Evolutionary conservation across 148 eudicot species (phyloP).

Genomic region (Hydrangea macrophylla): DNA sequence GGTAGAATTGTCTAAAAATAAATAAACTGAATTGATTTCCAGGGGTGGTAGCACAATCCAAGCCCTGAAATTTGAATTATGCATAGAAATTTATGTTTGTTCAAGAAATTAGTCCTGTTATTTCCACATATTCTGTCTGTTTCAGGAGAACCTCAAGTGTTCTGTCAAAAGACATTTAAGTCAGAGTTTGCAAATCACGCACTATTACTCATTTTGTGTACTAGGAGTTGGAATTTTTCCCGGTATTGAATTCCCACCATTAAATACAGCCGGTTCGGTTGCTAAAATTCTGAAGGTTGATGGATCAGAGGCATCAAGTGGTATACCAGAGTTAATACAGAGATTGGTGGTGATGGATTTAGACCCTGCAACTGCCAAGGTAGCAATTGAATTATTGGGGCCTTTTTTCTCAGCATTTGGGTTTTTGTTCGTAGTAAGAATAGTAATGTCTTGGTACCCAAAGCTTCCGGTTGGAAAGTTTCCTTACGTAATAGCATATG

Average conservation of each 20-base stretch:
- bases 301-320: conserved; percentile 14
- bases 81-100: no score
- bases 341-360: conserved; percentile 49
- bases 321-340: conserved; percentile 20
- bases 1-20: no score
- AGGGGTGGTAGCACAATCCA: no score
- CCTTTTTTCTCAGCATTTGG: conserved; percentile 81
- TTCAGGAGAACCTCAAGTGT: conserved; percentile 30
- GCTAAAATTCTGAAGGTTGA: conserved; percentile 2
- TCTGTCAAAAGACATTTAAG: conserved; percentile 22
- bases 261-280: conserved; percentile 15
- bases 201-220: conserved; percentile 25
- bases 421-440: conserved; percentile 75
- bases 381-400: conserved; percentile 58
- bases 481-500: conserved; percentile 83
- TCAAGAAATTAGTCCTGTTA: no score
- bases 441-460: conserved; percentile 99
- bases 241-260: conserved; percentile 17
- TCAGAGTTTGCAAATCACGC: conserved; percentile 11
- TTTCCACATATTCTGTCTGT: not conserved
- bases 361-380: conserved; percentile 84
- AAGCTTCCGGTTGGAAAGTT: conserved; percentile 85
- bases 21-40: no score
- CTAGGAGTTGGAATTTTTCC: conserved; percentile 19
- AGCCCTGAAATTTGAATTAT: no score